A percentile compares a stretch with the other conserved stretches of the same genome.
phyloP scores from a whole-genome alignment of 2,329 filamentous ascomycete genomes.

The Hymenotorrendiella dingleyae region DNA sequence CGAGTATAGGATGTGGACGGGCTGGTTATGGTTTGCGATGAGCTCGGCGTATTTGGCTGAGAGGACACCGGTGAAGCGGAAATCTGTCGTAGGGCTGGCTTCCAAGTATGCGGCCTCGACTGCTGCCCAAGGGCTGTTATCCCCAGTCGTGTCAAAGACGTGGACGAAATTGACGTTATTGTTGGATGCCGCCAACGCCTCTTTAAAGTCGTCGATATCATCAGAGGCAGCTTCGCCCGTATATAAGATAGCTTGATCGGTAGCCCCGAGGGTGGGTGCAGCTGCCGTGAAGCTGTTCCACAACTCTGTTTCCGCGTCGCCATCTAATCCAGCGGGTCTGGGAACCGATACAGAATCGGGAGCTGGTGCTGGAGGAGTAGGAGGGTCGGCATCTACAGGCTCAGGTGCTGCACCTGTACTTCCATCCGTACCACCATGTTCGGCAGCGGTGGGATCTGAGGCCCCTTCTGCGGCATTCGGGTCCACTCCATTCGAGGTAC shows the following conservation, averaged over 20 bases:
- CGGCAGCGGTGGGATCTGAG: not conserved
- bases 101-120: not conserved
- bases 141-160: not conserved
- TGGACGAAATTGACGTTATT: not conserved
- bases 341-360: not conserved
- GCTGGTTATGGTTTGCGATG: not conserved
- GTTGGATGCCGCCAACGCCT: not conserved
- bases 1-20: not conserved
- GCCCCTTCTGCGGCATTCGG: not conserved
- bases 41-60: not conserved
- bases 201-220: not conserved
- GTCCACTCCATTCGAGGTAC: not conserved
- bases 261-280: not conserved
- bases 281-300: not conserved
- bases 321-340: not conserved
- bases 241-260: not conserved
- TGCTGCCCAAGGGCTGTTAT: not conserved
- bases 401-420: not conserved
- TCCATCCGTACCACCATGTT: not conserved
- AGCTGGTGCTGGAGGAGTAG: too few relatives aligned
- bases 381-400: not conserved
- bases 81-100: not conserved
- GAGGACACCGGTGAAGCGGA: not conserved
- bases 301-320: not conserved
- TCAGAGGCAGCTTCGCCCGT: not conserved